Conservation (phyloP, 768 basidiomycete genomes). For the Chalciporus sphaerocephalus region DNA sequence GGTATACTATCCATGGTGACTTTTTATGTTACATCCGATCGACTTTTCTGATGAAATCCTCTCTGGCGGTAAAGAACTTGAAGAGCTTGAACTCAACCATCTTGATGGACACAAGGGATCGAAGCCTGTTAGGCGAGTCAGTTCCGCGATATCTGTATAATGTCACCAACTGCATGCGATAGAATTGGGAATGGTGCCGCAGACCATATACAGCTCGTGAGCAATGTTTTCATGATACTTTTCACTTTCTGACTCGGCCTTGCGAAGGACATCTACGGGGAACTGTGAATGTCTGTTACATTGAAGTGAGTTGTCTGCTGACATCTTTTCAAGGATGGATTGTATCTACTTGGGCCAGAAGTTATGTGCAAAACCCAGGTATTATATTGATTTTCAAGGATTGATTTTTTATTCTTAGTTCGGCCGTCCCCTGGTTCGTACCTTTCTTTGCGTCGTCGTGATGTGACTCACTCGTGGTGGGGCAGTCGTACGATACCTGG, state of each 20-base stretch:
- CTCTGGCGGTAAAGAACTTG: slow-evolving; percentile 69
- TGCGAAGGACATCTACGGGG: slow-evolving; percentile 90
- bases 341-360: slow-evolving; percentile 97
- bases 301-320: background rate
- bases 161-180: slow-evolving; percentile 3
- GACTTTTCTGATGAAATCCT: background rate
- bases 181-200: slow-evolving; percentile 95
- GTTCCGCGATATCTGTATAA: background rate
- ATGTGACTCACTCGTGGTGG: slow-evolving; percentile 2
- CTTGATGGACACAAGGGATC: slow-evolving; percentile 87
- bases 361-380: slow-evolving; percentile 39
- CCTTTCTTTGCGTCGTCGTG: background rate
- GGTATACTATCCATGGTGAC: slow-evolving; percentile 86
- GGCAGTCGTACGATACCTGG: slow-evolving; percentile 58
- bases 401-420: slow-evolving; percentile 43
- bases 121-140: slow-evolving; percentile 62
- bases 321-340: slow-evolving; percentile 61
- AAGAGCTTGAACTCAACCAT: slow-evolving; percentile 80
- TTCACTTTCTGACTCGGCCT: background rate
- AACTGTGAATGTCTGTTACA: slow-evolving; percentile 48
- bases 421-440: slow-evolving; percentile 67
- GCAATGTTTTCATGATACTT: slow-evolving; percentile 9
- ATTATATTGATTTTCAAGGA: background rate
- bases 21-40: background rate
- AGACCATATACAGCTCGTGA: slow-evolving; percentile 83